A percentile compares a stretch with the other conserved stretches of the same genome.
Evolutionary conservation across 2,329 filamentous ascomycete genomes (phyloP).

Genomic region (Penicillium sp.): DNA sequence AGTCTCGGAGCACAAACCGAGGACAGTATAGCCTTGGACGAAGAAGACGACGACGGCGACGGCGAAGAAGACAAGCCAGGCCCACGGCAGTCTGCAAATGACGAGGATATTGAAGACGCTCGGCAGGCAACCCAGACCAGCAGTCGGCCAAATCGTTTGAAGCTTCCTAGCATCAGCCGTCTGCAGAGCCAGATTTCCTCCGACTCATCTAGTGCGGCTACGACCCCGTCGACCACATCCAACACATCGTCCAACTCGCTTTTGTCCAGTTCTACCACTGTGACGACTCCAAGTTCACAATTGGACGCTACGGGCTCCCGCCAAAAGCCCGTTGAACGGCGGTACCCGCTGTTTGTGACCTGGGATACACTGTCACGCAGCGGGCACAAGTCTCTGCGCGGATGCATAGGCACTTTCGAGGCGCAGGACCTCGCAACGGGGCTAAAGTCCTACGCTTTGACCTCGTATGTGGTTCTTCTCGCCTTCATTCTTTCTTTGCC

Average conservation of each 20-base stretch:
- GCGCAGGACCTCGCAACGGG: slow-evolving; percentile 69
- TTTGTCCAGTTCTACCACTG: slow-evolving; percentile 39
- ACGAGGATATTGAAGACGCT: slow-evolving; percentile 28
- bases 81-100: slow-evolving; percentile 19
- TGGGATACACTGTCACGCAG: slow-evolving; percentile 74
- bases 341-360: slow-evolving; percentile 83
- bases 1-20: slow-evolving; percentile 26
- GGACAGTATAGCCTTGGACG: slow-evolving; percentile 19
- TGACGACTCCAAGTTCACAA: slow-evolving; percentile 48
- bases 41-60: slow-evolving; percentile 33
- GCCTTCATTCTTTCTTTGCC: too few relatives aligned
- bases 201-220: slow-evolving; percentile 40
- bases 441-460: slow-evolving; percentile 76
- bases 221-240: slow-evolving; percentile 47
- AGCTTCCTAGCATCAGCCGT: slow-evolving; percentile 34
- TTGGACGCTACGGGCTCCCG: slow-evolving; percentile 22
- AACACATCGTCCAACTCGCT: slow-evolving; percentile 48
- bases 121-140: slow-evolving; percentile 6
- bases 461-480: slow-evolving; percentile 55
- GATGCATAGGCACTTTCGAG: slow-evolving; percentile 96
- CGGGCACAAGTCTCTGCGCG: slow-evolving; percentile 69
- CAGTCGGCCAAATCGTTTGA: slow-evolving; percentile 24
- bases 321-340: slow-evolving; percentile 39
- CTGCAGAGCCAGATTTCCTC: slow-evolving; percentile 37
- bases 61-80: slow-evolving; percentile 23